A percentile compares a stretch with the other conserved stretches of the same genome.
These are phyloP conservation scores for Salpingoeca rosetta DNA, from an alignment of 78 protist species.

Conservation along the genomic window DNA sequence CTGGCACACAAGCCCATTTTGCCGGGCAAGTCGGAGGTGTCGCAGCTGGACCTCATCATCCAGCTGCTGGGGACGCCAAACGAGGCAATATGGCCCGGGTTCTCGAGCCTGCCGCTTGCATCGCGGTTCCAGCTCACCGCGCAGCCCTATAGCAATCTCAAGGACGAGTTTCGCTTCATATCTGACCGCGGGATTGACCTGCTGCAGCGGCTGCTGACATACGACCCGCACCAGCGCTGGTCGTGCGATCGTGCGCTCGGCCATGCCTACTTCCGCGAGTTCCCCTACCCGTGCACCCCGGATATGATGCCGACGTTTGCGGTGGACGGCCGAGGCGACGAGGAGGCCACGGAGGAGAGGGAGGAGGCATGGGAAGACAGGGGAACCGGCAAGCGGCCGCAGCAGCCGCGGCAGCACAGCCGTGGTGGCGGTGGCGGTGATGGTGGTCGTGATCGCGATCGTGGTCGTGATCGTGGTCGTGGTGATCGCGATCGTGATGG, in stretches of 20 bases:
- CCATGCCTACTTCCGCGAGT: conserved; percentile 3
- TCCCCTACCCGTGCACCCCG: not conserved
- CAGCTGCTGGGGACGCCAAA: conserved; percentile 81
- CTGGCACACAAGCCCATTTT: conserved; percentile 85
- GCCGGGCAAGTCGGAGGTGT: conserved; percentile 88
- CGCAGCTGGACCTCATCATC: conserved; percentile 96
- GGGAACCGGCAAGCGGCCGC: too few relatives aligned
- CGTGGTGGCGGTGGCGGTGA: too few relatives aligned
- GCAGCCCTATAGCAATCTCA: not conserved
- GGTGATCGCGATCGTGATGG: too few relatives aligned
- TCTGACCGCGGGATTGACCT: not conserved
- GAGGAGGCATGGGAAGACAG: too few relatives aligned
- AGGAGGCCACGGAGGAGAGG: too few relatives aligned
- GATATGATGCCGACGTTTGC: not conserved
- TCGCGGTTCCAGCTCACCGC: not conserved
- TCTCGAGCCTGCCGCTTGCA: not conserved
- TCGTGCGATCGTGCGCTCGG: not conserved
- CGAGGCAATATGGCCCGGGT: conserved; percentile 37
- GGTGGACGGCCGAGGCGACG: too few relatives aligned
- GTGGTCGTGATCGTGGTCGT: too few relatives aligned
- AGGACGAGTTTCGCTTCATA: not conserved
- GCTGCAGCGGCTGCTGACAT: not conserved
- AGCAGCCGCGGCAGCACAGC: too few relatives aligned
- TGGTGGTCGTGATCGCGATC: too few relatives aligned
- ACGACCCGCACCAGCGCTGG: conserved; percentile 11